Evolutionary conservation across 495 filamentous ascomycete species (phyloP), one percentile per base, ranked within the genome.

Genomic region (Podospora tetraspora): DNA sequence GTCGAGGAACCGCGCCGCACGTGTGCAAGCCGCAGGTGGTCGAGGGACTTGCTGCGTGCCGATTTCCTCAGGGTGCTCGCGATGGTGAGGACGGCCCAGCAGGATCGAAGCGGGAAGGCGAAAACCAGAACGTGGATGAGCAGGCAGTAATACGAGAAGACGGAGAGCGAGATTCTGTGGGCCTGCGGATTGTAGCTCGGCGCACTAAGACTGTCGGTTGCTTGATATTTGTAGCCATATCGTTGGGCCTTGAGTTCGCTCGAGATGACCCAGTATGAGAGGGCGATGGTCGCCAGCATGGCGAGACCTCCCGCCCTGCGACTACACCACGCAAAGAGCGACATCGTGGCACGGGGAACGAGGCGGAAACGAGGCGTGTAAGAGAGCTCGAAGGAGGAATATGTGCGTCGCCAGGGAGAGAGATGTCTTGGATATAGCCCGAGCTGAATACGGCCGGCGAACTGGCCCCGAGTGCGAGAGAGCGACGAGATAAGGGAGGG

Each of bases 91-190:
- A 85, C 75, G 34, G 85, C 82, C 78, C 77, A 87, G 78, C 79
- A 81, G 22, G 84, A 81, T 57, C 85, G 82, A 16, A 85, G 70
- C 11, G 85, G 84, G 67, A 87, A 87, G 43, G 81, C 66, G 71
- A 82, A 82, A 66, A 84, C 83, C 59, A 85, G 69, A 60, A 85
- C 66, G 73, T 87, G 85, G 68, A 87, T 82, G 27, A 84, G 59
- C 30, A 86, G 73, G 70, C 79, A 82, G 75, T 87, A 87, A 71
- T 81, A 85, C 29, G 80, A 76, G 71, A 85, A 84, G 59, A 81
- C 27, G 37, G 78, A 63, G 57, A 81, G 79, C 79, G 74, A 80
- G 25, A 74, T 63, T 43, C 79, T 77, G 60, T 69, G 75, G 21
- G 76, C 77, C 22, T 73, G 70, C n/a, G 74, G 64, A 62, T 77